Evolutionary conservation across 2,329 filamentous ascomycete species (phyloP).

Genomic region (Dactylellina cionopaga): DNA sequence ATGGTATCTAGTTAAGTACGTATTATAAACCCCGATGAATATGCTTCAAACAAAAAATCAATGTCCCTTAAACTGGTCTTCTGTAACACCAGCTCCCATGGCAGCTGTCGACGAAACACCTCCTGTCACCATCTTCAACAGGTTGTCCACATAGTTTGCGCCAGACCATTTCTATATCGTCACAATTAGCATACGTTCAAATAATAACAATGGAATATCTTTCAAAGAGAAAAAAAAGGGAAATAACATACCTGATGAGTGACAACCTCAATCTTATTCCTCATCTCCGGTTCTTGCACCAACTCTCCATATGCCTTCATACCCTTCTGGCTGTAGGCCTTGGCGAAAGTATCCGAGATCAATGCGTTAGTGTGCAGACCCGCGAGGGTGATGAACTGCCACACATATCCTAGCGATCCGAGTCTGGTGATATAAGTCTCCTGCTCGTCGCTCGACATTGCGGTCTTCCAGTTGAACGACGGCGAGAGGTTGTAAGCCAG

Average conservation of each 20-base stretch:
- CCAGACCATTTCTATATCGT: slow-evolving; percentile 80
- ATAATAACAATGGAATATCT: too few species aligned
- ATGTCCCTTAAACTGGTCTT: slow-evolving; percentile 84
- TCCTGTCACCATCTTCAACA: slow-evolving; percentile 96
- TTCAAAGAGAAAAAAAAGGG: not conserved
- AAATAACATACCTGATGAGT: slow-evolving; percentile 76
- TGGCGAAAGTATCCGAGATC: slow-evolving; percentile 87
- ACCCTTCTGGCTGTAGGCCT: slow-evolving; percentile 80
- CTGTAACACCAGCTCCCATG: slow-evolving; percentile 97
- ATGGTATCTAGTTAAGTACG: not conserved
- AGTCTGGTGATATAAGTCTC: slow-evolving; percentile 97
- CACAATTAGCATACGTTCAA: slow-evolving; percentile 1
- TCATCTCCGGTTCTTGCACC: slow-evolving; percentile 98
- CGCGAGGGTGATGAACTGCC: slow-evolving; percentile 99
- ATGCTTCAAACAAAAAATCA: slow-evolving; percentile 54
- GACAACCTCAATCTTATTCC: slow-evolving; percentile 87
- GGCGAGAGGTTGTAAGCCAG: slow-evolving; percentile 98
- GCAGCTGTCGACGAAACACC: slow-evolving; percentile 91
- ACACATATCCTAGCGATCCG: slow-evolving; percentile 90
- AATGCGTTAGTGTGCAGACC: slow-evolving; percentile 95
- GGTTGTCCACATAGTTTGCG: slow-evolving; percentile 90
- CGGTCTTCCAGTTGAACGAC: slow-evolving; percentile 99
- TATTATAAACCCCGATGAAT: not conserved
- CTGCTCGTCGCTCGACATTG: slow-evolving; percentile 80
- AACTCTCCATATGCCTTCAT: slow-evolving; percentile 98